Percentiles rank a stretch among this genome's conserved stretches.
phyloP scores from a whole-genome alignment of 2,329 filamentous ascomycete genomes.

The Apiospora marii region DNA sequence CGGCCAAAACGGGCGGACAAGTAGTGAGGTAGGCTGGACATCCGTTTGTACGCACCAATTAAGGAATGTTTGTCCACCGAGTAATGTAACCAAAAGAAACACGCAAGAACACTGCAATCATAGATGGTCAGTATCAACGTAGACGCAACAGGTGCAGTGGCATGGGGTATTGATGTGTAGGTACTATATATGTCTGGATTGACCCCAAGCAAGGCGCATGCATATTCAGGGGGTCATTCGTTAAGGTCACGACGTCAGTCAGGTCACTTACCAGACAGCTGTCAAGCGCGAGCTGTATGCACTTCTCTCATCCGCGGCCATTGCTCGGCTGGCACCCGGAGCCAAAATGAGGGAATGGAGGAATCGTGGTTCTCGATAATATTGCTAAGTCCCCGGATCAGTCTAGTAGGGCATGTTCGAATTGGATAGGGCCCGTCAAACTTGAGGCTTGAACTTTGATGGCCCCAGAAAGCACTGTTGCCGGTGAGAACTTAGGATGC shows the following conservation, averaged over 20 bases:
- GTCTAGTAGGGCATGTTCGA: neutral
- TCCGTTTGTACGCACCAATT: slow-evolving; percentile 47
- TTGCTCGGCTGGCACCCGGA: neutral
- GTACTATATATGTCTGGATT: neutral
- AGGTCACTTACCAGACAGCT: slow-evolving; percentile 45
- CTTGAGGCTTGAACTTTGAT: slow-evolving; percentile 16
- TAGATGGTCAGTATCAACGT: neutral
- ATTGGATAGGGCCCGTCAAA: neutral
- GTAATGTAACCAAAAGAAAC: slow-evolving; percentile 57
- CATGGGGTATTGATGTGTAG: neutral
- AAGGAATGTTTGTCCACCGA: slow-evolving; percentile 57
- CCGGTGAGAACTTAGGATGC: neutral
- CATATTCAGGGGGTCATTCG: slow-evolving; percentile 14
- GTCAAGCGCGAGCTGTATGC: slow-evolving; percentile 42
- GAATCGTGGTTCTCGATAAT: neutral
- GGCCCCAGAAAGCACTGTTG: neutral
- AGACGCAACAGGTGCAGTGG: slow-evolving; percentile 12
- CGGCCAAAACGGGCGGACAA: neutral
- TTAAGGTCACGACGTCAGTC: slow-evolving; percentile 10
- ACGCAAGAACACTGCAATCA: slow-evolving; percentile 50
- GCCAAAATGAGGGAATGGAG: slow-evolving; percentile 1
- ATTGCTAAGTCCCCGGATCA: neutral
- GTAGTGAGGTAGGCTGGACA: neutral
- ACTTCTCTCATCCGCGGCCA: slow-evolving; percentile 14
- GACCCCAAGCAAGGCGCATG: neutral